A percentile compares a stretch with the other conserved stretches of the same genome.
Conservation (phyloP, 495 filamentous ascomycete species). For the Aspergillus saccharolyticus region DNA sequence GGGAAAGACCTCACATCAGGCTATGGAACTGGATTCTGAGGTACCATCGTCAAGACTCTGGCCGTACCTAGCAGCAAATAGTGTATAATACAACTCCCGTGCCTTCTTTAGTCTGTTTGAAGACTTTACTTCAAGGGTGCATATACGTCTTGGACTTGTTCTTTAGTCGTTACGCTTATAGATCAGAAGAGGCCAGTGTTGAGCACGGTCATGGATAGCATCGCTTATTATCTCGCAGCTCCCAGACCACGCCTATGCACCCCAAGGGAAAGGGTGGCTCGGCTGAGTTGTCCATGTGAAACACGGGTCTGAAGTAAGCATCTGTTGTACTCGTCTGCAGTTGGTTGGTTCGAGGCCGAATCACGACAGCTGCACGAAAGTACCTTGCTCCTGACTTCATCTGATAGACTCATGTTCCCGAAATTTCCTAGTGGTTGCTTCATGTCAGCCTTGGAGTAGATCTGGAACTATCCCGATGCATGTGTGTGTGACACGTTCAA, state of each 20-base stretch:
- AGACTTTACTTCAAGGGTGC: neutral
- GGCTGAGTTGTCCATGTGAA: slow-evolving; percentile 14
- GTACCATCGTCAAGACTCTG: slow-evolving; percentile 6
- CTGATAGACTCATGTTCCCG: neutral
- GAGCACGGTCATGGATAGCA: neutral
- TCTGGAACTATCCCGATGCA: slow-evolving; percentile 1
- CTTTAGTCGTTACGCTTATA: neutral
- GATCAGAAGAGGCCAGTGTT: neutral
- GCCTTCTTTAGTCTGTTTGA: neutral
- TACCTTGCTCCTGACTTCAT: slow-evolving; percentile 2
- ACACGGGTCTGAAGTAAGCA: slow-evolving; percentile 9
- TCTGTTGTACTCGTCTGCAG: slow-evolving; percentile 16
- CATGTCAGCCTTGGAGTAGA: slow-evolving; percentile 14
- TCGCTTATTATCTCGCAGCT: neutral
- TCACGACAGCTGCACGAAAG: neutral
- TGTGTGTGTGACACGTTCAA: neutral
- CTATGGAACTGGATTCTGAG: slow-evolving; percentile 5
- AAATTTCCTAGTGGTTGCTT: slow-evolving; percentile 15
- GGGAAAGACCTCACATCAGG: neutral
- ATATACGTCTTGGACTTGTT: neutral
- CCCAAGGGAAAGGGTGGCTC: slow-evolving; percentile 10
- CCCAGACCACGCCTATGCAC: slow-evolving; percentile 7
- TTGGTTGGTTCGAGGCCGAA: slow-evolving; percentile 11
- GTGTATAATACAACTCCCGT: slow-evolving; percentile 1
- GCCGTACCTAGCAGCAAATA: slow-evolving; percentile 1